Base-by-base conservation (phyloP, 139 green algal species). In the Spirogloea muscicola region DNA sequence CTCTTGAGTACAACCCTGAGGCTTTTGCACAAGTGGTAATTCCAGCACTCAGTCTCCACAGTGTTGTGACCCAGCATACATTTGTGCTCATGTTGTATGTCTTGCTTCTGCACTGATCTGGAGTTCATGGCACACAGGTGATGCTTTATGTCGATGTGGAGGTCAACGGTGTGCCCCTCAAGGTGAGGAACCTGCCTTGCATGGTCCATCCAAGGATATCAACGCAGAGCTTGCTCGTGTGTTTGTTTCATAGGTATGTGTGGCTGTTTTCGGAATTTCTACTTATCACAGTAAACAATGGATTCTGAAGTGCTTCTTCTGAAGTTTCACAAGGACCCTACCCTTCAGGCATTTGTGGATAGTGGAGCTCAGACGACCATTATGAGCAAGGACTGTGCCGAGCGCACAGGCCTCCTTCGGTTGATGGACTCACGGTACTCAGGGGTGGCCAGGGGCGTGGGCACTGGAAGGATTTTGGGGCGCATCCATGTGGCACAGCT, bases 1-100 rank as follows among this genome's bases (percentile, higher is more conserved):
- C 94, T 1, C 77, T 94, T 69, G 94, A 99, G 74, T 80, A 97
- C 79, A 92, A 83, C 39, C 94, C 94, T 1, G 94, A 98, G 82
- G 78, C 88, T 2, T 88, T 87, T 29, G 80, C 68, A 6, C 58
- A 16, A 5, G 84, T 89, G 41, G 43, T 80, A 29, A 57, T 3
- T 41, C 31, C 58, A 46, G 29, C 58, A 21, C 58, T 66, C 31
- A 18, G 34, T 36, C 1, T 13, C 58, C 25, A 1, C 25, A 13
- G 7, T 27, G 1, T 36, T 21, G 3, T 13, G 34, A 66, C 7
- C 58, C 43, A 27, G 29, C 31, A 1, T 4, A 16, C 58, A 3
- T 66, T 18, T 29, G 37, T 6, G 18, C 58, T 31, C 7, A 6
- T 29, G 7, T 37, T 29, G 13, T 9, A 36, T 18, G 4, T 48